Evolutionary conservation across 192 early-diverging fungal species (phyloP).

Genomic region (Obelidium mucronatum): DNA sequence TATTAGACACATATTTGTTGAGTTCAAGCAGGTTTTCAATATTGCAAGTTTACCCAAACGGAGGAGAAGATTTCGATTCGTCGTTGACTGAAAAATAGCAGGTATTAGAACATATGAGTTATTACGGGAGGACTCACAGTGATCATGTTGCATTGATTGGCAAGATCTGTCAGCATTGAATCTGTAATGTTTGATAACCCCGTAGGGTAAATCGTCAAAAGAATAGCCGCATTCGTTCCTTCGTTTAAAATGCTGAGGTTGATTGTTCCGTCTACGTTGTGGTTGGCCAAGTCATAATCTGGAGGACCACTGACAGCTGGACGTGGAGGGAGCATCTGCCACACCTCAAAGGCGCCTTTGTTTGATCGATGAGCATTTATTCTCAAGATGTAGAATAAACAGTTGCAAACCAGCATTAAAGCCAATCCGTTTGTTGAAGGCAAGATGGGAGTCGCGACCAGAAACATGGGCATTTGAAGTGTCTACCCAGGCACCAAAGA

Average conservation of each 20-base stretch:
- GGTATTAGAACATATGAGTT: not conserved
- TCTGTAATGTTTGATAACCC: not conserved
- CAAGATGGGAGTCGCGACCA: not conserved
- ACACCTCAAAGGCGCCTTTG: slow-evolving; percentile 17
- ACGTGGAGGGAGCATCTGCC: not conserved
- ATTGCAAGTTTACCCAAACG: slow-evolving; percentile 39
- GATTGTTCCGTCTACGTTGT: slow-evolving; percentile 9
- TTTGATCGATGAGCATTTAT: not conserved
- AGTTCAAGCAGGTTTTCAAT: slow-evolving; percentile 6
- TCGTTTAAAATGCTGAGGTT: slow-evolving; percentile 25
- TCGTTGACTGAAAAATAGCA: slow-evolving; percentile 6
- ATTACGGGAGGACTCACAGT: not conserved
- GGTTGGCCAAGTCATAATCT: slow-evolving; percentile 1
- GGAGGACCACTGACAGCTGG: slow-evolving; percentile 7
- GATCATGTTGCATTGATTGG: slow-evolving; percentile 21
- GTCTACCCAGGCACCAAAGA: slow-evolving; percentile 29
- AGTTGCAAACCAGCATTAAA: not conserved
- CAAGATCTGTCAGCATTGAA: slow-evolving; percentile 3
- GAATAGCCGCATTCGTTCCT: slow-evolving; percentile 30
- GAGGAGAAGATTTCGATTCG: slow-evolving; percentile 28
- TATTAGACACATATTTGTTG: not conserved
- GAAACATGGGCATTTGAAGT: not conserved
- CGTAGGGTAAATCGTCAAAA: slow-evolving; percentile 35
- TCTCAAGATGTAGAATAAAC: not conserved
- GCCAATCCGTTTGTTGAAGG: slow-evolving; percentile 26